A percentile compares a stretch with the other conserved stretches of the same genome.
These are phyloP conservation scores for Geotrichum macrosporum DNA, from an alignment of 1,139 yeast genomes.

Conservation along the genomic window DNA sequence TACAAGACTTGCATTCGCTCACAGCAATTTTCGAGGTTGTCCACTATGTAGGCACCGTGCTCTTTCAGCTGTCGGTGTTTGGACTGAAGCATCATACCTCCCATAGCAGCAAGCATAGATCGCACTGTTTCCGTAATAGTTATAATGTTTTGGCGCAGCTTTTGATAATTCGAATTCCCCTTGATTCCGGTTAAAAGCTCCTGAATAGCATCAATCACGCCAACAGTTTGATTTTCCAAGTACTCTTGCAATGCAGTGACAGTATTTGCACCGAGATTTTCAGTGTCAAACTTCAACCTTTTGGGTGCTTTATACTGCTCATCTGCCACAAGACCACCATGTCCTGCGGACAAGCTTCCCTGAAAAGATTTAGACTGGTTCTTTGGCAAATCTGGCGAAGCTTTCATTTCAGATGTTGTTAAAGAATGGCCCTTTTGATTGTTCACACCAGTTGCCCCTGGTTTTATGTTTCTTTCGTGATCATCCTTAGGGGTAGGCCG, in stretches of 20 bases:
- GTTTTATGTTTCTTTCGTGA: neutral
- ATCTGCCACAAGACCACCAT: neutral
- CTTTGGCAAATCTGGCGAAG: conserved; percentile 1
- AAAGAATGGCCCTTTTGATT: neutral
- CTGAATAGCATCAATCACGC: conserved; percentile 87
- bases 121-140: conserved; percentile 73
- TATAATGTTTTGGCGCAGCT: conserved; percentile 63
- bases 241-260: conserved; percentile 77
- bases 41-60: conserved; percentile 88
- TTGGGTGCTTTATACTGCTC: no score
- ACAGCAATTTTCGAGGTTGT: conserved; percentile 77
- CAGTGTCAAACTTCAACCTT: conserved; percentile 67
- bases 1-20: conserved; percentile 52
- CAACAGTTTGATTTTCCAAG: conserved; percentile 89
- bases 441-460: neutral
- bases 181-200: conserved; percentile 52
- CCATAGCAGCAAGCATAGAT: conserved; percentile 88
- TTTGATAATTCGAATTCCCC: conserved; percentile 65
- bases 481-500: conserved; percentile 23
- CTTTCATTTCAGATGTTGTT: neutral
- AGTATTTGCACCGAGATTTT: conserved; percentile 76
- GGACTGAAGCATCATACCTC: conserved; percentile 83
- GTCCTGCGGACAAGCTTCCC: neutral
- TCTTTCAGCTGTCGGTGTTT: conserved; percentile 71
- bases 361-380: neutral